Evolutionary conservation across 2,329 filamentous ascomycete genomes (phyloP).

Genomic region (Gaeumannomyces sp.): DNA sequence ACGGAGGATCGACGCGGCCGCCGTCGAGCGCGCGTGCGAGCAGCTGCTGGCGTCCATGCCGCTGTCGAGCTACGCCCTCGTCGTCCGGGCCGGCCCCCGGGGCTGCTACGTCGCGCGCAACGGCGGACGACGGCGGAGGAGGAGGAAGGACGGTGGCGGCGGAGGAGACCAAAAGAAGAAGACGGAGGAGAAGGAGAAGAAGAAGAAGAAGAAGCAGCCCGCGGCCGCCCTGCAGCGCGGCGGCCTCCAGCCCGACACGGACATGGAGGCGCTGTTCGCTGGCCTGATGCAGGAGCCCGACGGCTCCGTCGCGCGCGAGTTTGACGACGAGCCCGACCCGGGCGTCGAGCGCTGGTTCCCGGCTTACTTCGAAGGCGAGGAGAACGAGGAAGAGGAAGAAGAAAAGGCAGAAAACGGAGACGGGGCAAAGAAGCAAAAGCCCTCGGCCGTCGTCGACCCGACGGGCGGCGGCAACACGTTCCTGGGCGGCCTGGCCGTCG

Average conservation of each 20-base stretch:
- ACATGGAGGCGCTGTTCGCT: slow-evolving; percentile 57
- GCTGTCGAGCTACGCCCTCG: slow-evolving; percentile 57
- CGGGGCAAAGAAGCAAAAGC: slow-evolving; percentile 14
- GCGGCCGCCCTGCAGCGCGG: slow-evolving; percentile 28
- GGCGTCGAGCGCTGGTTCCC: slow-evolving; percentile 70
- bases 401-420: background rate
- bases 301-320: slow-evolving; percentile 45
- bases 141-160: slow-evolving; percentile 27
- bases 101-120: slow-evolving; percentile 62
- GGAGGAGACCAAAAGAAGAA: slow-evolving; percentile 12
- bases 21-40: slow-evolving; percentile 54
- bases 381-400: slow-evolving; percentile 19
- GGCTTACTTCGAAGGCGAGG: slow-evolving; percentile 45
- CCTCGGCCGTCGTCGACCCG: slow-evolving; percentile 60
- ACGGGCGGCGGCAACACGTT: slow-evolving; percentile 14
- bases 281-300: slow-evolving; percentile 49
- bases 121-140: slow-evolving; percentile 47
- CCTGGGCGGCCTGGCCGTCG: slow-evolving; percentile 53
- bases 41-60: slow-evolving; percentile 59
- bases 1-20: slow-evolving; percentile 45
- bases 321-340: slow-evolving; percentile 42
- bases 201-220: slow-evolving; percentile 16
- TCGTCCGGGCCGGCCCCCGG: slow-evolving; percentile 64
- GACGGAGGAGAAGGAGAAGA: slow-evolving; percentile 14
- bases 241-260: slow-evolving; percentile 51